These are phyloP conservation scores for Quercus bicolor DNA, from an alignment of 306 rosid genomes.

Conservation along the genomic window DNA sequence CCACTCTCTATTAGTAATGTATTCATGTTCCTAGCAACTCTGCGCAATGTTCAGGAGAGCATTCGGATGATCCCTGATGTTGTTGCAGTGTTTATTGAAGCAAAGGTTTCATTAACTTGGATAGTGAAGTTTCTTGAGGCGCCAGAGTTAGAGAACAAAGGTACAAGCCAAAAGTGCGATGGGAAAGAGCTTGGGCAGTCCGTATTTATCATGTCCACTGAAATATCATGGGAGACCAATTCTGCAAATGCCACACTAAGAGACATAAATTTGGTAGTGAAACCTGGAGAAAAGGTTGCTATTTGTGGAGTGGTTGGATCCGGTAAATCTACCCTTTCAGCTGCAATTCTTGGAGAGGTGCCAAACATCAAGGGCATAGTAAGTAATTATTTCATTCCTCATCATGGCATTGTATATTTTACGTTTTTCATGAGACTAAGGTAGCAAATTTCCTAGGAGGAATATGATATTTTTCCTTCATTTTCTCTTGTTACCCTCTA, in stretches of 20 bases:
- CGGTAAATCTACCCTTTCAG: conserved; percentile 31
- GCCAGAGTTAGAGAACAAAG: conserved; percentile 11
- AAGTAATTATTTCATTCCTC: conserved; percentile 5
- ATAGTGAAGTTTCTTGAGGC: conserved; percentile 29
- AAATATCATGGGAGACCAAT: conserved; percentile 28
- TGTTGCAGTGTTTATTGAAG: conserved; percentile 26
- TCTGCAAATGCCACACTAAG: conserved; percentile 14
- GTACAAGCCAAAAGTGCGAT: not conserved
- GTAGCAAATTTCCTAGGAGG: not conserved
- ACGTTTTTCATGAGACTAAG: not conserved
- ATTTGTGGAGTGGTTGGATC: conserved; percentile 38
- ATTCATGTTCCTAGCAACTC: conserved; percentile 26
- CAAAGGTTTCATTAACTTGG: conserved; percentile 24
- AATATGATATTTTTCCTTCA: not conserved
- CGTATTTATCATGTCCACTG: not conserved
- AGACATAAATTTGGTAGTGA: conserved; percentile 18
- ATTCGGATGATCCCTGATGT: conserved; percentile 23
- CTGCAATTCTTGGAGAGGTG: conserved; percentile 31
- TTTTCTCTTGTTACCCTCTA: not conserved
- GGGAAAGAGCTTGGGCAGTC: conserved; percentile 3
- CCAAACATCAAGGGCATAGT: conserved; percentile 22
- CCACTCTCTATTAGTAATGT: conserved; percentile 18
- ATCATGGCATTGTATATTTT: not conserved
- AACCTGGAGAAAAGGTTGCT: conserved; percentile 27
- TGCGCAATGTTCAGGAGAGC: conserved; percentile 30